A percentile compares a stretch with the other conserved stretches of the same genome.
Conservation (phyloP, 805 yeast genomes). For the Ogataea paraovalis region DNA sequence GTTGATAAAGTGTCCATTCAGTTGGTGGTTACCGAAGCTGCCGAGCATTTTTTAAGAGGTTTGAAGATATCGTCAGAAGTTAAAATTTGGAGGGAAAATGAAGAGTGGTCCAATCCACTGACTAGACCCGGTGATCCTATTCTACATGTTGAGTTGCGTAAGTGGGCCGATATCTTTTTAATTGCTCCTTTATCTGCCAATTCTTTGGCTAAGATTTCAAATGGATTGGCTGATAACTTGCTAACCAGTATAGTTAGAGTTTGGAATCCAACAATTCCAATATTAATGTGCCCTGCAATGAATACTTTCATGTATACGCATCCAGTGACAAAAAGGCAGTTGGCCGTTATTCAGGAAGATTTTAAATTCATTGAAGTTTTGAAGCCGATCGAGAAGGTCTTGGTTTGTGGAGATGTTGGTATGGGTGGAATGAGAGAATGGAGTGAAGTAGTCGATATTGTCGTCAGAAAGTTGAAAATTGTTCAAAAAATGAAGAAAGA, state of each 20-base stretch:
- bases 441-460: constrained; percentile 85
- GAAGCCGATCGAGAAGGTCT: constrained; percentile 93
- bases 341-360: constrained; percentile 72
- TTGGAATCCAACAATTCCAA: constrained; percentile 91
- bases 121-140: constrained; percentile 92
- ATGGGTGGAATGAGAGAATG: constrained; percentile 99
- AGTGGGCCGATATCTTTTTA: constrained; percentile 93
- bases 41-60: constrained; percentile 72
- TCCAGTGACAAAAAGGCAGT: constrained; percentile 79
- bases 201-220: constrained; percentile 80
- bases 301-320: constrained; percentile 88
- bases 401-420: constrained; percentile 95
- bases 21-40: constrained; percentile 77
- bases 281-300: constrained; percentile 93
- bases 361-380: constrained; percentile 95
- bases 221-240: constrained; percentile 90
- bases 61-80: constrained; percentile 59
- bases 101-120: constrained; percentile 69
- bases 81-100: constrained; percentile 87
- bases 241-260: constrained; percentile 88
- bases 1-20: constrained; percentile 74
- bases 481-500: constrained; percentile 52
- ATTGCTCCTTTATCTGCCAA: constrained; percentile 96
- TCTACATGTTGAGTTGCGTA: constrained; percentile 85
- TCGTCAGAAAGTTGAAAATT: constrained; percentile 67